Base-by-base conservation (phyloP, 148 eudicot genomes). In the Amaranthus hypochondriacus region DNA sequence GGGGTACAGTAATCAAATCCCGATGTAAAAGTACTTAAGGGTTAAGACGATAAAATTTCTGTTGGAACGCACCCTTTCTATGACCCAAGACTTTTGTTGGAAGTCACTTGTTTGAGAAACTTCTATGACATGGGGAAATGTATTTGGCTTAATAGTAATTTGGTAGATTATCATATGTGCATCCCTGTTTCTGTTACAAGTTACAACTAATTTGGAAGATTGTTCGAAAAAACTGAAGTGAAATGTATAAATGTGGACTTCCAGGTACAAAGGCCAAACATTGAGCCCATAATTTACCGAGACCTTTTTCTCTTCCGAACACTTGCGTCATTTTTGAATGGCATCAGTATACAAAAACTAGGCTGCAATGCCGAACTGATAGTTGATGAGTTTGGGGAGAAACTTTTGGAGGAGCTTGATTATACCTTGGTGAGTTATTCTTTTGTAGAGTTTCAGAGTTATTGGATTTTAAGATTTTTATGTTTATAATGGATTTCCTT, bases 281-380 rank as follows among this genome's bases (percentile, higher is more conserved):
- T 95, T 82, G 98, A 95, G 90, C 98, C 98, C 75, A 90, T 95
- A 65, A 95, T 95, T 39, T 90, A 92, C 66, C 78, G 97, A 72
- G 98, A 95, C 78, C 93, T 95, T 69, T 95, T 95, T 73, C 97
- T 95, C 78, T 95, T 95, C 81, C 96, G 97, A 9, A 95, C 89
- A 69, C 96, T 95, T 70, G 97, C 98, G 21, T 95, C 98, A 46
- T 92, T 95, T 83, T 85, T 95, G 84, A 95, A 92, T 76, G 97
- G 92, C 69, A 79, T 95, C 83, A 95, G 98, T 81, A 86, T 95
- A 47, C 93, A 87, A 82, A 95, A 95, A 77, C 84, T 95, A 78
- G 98, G 98, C 63, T 95, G 98, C 83, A 95, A 95, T 85, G 96
- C 98, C 48, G 98, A 95, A 84, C 93, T 95, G 73, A 92, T 95